These are phyloP conservation scores for Scheffersomyces segobiensis DNA, from an alignment of 1,139 yeast species.

Conservation along the genomic window DNA sequence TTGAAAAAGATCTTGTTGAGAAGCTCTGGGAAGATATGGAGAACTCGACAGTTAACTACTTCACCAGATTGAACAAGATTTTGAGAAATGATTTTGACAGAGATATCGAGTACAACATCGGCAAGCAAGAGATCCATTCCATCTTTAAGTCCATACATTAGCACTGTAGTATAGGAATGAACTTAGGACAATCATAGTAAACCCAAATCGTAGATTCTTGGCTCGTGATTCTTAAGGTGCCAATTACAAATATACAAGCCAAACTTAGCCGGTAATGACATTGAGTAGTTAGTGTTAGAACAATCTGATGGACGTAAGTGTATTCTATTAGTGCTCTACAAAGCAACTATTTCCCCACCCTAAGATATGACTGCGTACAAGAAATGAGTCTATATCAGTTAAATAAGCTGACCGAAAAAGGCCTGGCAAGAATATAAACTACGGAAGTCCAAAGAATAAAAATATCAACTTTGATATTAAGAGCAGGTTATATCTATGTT, in stretches of 20 bases:
- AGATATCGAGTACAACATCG: slow-evolving; percentile 40
- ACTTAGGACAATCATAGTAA: neutral
- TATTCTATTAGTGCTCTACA: neutral
- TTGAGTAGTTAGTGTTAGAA: neutral
- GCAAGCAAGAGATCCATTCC: slow-evolving; percentile 36
- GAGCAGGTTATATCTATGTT: no score
- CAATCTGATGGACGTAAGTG: neutral
- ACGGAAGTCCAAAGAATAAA: no score
- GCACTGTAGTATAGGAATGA: neutral
- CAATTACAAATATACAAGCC: neutral
- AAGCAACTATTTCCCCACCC: neutral
- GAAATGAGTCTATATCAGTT: no score
- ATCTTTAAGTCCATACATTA: slow-evolving; percentile 14
- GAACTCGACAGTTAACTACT: slow-evolving; percentile 33
- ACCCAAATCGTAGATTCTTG: neutral
- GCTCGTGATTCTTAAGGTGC: neutral
- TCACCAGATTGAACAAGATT: slow-evolving; percentile 39
- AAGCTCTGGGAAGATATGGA: slow-evolving; percentile 48
- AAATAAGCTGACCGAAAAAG: no score
- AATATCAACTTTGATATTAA: no score
- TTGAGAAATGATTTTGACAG: slow-evolving; percentile 38
- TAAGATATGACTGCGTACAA: no score
- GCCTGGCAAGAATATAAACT: no score
- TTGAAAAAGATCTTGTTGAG: slow-evolving; percentile 49
- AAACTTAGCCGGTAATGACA: neutral